Conservation (phyloP, 2,329 filamentous ascomycete species). For the Colletotrichum lupini region DNA sequence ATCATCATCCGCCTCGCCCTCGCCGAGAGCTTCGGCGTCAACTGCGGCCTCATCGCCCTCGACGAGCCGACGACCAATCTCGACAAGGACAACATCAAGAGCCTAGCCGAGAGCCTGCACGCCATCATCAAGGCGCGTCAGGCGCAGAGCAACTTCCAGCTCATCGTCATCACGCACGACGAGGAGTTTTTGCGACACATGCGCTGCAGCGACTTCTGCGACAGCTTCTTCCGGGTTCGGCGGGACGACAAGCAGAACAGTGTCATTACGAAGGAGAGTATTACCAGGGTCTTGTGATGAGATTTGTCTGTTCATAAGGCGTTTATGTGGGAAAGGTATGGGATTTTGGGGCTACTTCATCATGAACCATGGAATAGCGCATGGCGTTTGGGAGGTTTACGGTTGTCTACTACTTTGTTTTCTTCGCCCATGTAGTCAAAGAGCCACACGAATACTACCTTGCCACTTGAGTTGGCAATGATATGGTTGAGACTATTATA, state of each 20-base stretch:
- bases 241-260: conserved; percentile 89
- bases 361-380: neutral
- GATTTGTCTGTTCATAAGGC: neutral
- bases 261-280: conserved; percentile 79
- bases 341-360: neutral
- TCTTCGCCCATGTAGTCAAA: neutral
- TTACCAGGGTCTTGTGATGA: conserved; percentile 58
- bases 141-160: conserved; percentile 93
- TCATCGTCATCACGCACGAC: conserved; percentile 98
- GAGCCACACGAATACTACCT: neutral
- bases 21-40: conserved; percentile 95
- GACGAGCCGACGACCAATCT: conserved; percentile 99
- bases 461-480: neutral
- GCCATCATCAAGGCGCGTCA: conserved; percentile 86
- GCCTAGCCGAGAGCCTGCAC: conserved; percentile 85
- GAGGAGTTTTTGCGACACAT: conserved; percentile 95
- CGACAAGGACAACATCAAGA: conserved; percentile 93
- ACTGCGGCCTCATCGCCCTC: conserved; percentile 94
- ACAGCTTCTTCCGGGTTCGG: conserved; percentile 89
- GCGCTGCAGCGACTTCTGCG: conserved; percentile 93
- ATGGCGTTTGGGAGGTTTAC: conserved; percentile 5
- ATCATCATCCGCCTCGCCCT: conserved; percentile 98
- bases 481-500: neutral
- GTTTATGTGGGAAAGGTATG: neutral
- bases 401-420: neutral